Conservation (phyloP, 2,329 filamentous ascomycete genomes). For the Aureobasidium lini region DNA sequence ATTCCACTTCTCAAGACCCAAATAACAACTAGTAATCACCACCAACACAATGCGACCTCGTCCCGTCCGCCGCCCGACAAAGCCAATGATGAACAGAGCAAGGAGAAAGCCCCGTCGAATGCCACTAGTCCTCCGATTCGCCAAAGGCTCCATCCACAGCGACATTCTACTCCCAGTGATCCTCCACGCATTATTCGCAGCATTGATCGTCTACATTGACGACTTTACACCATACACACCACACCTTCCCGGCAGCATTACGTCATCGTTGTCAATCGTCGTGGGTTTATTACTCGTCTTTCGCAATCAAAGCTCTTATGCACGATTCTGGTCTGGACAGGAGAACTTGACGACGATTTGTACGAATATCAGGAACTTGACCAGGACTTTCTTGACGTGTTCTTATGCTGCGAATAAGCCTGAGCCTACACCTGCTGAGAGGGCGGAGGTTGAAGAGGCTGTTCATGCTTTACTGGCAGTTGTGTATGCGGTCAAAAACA, state of each 20-base stretch:
- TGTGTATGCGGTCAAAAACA: constrained; percentile 57
- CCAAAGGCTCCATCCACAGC: constrained; percentile 56
- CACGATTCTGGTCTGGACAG: constrained; percentile 51
- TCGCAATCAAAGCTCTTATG: constrained; percentile 57
- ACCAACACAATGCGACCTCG: background rate
- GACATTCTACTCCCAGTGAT: constrained; percentile 51
- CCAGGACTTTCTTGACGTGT: constrained; percentile 48
- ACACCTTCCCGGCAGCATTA: constrained; percentile 51
- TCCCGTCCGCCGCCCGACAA: background rate
- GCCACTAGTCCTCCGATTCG: constrained; percentile 57
- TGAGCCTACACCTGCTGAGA: constrained; percentile 36
- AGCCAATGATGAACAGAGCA: constrained; percentile 3
- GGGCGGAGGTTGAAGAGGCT: constrained; percentile 50
- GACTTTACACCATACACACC: constrained; percentile 33
- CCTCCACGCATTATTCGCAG: constrained; percentile 52
- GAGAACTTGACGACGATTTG: constrained; percentile 47
- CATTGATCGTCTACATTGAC: constrained; percentile 52
- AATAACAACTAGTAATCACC: background rate
- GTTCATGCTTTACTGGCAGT: constrained; percentile 54
- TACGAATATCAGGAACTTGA: constrained; percentile 53
- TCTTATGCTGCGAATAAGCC: constrained; percentile 26
- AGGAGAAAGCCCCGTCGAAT: constrained; percentile 44
- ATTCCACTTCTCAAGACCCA: background rate
- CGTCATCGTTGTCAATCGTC: constrained; percentile 57
- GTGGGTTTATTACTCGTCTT: constrained; percentile 62